Percentiles rank a stretch among this genome's conserved stretches.
These are phyloP conservation scores for Sequoia sempervirens DNA, from an alignment of 75 land plant species.

Conservation along the genomic window DNA sequence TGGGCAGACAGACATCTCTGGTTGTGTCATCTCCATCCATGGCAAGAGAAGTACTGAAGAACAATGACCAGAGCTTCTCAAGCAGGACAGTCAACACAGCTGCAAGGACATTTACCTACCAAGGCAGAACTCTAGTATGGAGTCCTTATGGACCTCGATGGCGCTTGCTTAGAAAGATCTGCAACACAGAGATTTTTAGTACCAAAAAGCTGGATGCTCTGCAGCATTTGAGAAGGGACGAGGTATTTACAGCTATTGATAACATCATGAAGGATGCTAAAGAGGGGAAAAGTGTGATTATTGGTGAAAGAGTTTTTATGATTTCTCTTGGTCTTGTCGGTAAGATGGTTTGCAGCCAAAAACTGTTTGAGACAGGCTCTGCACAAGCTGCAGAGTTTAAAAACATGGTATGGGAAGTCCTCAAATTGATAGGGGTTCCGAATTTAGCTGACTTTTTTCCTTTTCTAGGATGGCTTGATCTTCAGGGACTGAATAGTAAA, in stretches of 20 bases:
- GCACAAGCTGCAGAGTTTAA: background rate
- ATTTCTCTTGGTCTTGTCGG: background rate
- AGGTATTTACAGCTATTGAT: background rate
- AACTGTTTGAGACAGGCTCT: background rate
- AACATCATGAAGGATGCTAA: background rate
- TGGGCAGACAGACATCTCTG: background rate
- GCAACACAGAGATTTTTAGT: background rate
- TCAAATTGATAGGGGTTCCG: background rate
- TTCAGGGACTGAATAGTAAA: background rate
- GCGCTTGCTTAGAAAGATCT: slow-evolving; percentile 1
- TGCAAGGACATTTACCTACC: background rate
- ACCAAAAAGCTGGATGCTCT: background rate
- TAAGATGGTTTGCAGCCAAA: background rate
- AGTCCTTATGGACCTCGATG: background rate
- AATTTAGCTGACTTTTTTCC: background rate
- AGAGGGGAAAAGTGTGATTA: background rate
- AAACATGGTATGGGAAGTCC: background rate
- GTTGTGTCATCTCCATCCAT: background rate
- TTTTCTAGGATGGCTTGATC: background rate
- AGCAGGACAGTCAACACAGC: background rate
- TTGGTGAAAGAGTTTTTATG: background rate
- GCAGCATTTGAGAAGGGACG: background rate
- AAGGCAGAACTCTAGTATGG: background rate
- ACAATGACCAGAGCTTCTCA: background rate
- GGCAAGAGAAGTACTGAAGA: background rate